These are phyloP conservation scores for Xylaria arbuscula DNA, from an alignment of 2,329 filamentous ascomycete species.

Conservation along the genomic window DNA sequence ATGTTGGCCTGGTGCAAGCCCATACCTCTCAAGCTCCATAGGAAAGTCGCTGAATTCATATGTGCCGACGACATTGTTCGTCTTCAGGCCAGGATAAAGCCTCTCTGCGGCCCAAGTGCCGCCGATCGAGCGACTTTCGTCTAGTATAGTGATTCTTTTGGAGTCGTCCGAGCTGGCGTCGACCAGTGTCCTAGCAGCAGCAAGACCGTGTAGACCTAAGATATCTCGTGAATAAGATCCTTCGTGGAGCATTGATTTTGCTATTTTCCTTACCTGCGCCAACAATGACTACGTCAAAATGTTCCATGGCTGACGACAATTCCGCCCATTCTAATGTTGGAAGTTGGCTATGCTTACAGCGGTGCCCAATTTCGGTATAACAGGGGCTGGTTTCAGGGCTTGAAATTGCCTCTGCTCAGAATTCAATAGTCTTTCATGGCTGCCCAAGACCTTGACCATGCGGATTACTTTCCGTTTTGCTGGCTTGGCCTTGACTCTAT, in stretches of 20 bases:
- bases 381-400: too few relatives aligned
- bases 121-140: constrained; percentile 28
- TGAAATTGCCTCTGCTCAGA: too few relatives aligned
- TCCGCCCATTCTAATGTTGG: background rate
- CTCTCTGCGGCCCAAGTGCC: constrained; percentile 35
- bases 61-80: constrained; percentile 34
- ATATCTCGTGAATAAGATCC: constrained; percentile 3
- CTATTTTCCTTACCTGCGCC: constrained; percentile 26
- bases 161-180: background rate
- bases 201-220: constrained; percentile 30
- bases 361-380: background rate
- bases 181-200: constrained; percentile 28
- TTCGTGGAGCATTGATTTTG: background rate
- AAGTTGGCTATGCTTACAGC: background rate
- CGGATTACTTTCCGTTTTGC: too few relatives aligned
- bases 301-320: constrained; percentile 16
- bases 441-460: too few relatives aligned
- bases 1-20: constrained; percentile 28
- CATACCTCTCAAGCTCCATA: constrained; percentile 25
- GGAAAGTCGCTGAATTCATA: constrained; percentile 36
- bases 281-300: constrained; percentile 32
- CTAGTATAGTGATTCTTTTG: constrained; percentile 25
- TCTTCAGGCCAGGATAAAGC: constrained; percentile 34
- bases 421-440: too few relatives aligned
- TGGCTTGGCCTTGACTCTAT: too few relatives aligned